phyloP scores from a whole-genome alignment of 345 rosid species.

The Populus nigra region DNA sequence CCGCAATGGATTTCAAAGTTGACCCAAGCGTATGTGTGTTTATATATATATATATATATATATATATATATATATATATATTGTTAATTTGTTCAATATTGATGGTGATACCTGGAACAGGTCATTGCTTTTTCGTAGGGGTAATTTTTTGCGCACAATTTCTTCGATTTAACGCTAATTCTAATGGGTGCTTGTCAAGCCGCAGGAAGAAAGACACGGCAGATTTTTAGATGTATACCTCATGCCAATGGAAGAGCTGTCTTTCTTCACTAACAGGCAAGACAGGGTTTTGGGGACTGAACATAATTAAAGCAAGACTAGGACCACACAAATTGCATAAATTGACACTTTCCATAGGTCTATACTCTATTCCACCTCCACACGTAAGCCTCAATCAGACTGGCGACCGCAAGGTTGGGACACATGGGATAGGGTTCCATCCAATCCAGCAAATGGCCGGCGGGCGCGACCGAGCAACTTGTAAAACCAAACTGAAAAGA shows the following conservation, averaged over 20 bases:
- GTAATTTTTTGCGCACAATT: constrained; percentile 14
- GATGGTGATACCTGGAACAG: constrained; percentile 7
- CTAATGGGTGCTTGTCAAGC: constrained; percentile 27
- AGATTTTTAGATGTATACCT: too few relatives aligned
- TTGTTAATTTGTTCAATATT: constrained; percentile 10
- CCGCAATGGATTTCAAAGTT: constrained; percentile 41
- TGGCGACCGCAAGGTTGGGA: constrained; percentile 6
- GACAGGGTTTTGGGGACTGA: not conserved
- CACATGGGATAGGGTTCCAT: constrained; percentile 16
- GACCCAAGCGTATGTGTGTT: constrained; percentile 18
- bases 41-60: too few relatives aligned
- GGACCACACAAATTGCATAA: constrained; percentile 11
- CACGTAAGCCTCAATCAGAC: constrained; percentile 33
- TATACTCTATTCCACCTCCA: constrained; percentile 17
- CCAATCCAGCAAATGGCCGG: constrained; percentile 25
- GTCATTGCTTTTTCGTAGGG: constrained; percentile 4
- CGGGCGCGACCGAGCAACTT: constrained; percentile 40
- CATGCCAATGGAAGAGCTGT: not conserved
- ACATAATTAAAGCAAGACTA: not conserved
- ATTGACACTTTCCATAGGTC: not conserved
- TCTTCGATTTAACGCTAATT: constrained; percentile 33
- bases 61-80: not conserved
- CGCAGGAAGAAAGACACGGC: constrained; percentile 13
- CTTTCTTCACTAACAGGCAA: constrained; percentile 10
- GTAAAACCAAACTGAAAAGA: not conserved